These are phyloP conservation scores for Pseudognaphalium luteoalbum DNA, from an alignment of 129 eudicot species.

Conservation along the genomic window DNA sequence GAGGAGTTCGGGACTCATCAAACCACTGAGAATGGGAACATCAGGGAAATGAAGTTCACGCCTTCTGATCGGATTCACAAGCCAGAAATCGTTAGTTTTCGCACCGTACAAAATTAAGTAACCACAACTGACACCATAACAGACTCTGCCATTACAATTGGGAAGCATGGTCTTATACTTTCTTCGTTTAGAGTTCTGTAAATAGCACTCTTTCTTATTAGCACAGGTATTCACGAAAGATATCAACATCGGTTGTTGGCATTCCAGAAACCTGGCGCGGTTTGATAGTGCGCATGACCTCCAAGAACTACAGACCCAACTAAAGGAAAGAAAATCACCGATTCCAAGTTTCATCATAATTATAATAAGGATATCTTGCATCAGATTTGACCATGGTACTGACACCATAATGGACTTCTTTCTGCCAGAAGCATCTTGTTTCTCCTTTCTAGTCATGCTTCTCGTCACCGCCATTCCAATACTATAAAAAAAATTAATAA, in stretches of 20 bases:
- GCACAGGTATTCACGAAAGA: background rate
- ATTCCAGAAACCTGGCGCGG: background rate
- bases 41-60: slow-evolving; percentile 26
- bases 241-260: slow-evolving; percentile 12
- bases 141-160: background rate
- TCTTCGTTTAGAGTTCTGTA: slow-evolving; percentile 24
- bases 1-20: background rate
- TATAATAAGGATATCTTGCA: slow-evolving; percentile 7
- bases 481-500: background rate
- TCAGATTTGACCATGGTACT: slow-evolving; percentile 12
- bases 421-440: too few relatives aligned
- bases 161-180: slow-evolving; percentile 14
- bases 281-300: background rate
- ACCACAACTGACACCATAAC: slow-evolving; percentile 24
- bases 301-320: slow-evolving; percentile 29
- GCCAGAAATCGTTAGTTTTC: slow-evolving; percentile 15
- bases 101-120: slow-evolving; percentile 16
- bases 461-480: slow-evolving; percentile 2
- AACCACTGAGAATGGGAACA: background rate
- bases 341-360: slow-evolving; percentile 22
- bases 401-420: background rate
- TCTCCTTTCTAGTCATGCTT: slow-evolving; percentile 1
- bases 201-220: background rate
- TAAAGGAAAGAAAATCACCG: slow-evolving; percentile 20
- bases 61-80: slow-evolving; percentile 35